These are phyloP conservation scores for Ustilago sp. DNA, from an alignment of 1,284 basidiomycete genomes.

Conservation along the genomic window DNA sequence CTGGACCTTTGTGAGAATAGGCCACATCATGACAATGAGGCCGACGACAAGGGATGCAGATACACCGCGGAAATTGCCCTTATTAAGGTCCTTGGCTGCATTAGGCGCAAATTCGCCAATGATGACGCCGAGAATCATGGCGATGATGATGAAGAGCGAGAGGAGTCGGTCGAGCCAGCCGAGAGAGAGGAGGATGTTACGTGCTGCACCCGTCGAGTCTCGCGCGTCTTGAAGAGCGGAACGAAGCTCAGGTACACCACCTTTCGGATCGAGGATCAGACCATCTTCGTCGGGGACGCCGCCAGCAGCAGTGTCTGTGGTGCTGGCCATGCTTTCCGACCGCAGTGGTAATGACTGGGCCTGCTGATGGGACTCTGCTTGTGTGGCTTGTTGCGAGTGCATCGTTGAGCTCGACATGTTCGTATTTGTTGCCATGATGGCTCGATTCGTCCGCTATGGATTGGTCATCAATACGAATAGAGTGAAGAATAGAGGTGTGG, in stretches of 20 bases:
- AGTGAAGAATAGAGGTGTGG: no score
- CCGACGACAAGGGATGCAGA: constrained; percentile 64
- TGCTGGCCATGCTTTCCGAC: constrained; percentile 3
- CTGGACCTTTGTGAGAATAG: constrained; percentile 78
- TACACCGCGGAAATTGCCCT: constrained; percentile 68
- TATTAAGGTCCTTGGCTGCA: constrained; percentile 53
- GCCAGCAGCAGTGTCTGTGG: neutral
- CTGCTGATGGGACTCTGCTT: constrained; percentile 2
- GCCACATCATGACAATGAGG: constrained; percentile 90
- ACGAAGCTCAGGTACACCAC: constrained; percentile 47
- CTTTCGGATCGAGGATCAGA: constrained; percentile 42
- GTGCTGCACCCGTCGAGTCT: constrained; percentile 43
- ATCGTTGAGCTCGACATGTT: constrained; percentile 31
- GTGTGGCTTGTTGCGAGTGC: constrained; percentile 7
- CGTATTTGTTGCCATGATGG: neutral
- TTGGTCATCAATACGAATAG: no score
- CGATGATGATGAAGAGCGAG: constrained; percentile 78
- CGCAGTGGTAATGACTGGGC: neutral
- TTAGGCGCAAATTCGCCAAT: constrained; percentile 74
- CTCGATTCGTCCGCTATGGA: neutral
- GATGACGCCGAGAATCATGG: constrained; percentile 83
- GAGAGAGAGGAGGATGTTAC: constrained; percentile 63
- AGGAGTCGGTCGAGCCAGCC: constrained; percentile 77
- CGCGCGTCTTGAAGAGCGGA: constrained; percentile 53
- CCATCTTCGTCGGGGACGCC: constrained; percentile 38